A percentile compares a stretch with the other conserved stretches of the same genome.
phyloP scores from a whole-genome alignment of 495 filamentous ascomycete species.

The Aspergillus cristatus region DNA sequence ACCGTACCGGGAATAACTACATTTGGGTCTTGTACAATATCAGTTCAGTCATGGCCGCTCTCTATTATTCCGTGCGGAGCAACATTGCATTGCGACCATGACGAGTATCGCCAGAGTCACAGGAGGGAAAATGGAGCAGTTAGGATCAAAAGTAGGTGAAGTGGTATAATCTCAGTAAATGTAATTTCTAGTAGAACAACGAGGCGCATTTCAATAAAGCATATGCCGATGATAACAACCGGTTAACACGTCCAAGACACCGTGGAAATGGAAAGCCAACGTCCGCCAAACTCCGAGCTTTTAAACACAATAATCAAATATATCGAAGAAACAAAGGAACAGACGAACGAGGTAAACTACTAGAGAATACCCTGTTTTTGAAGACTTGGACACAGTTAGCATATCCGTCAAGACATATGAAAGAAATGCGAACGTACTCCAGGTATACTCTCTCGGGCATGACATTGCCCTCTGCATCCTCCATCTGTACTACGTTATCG shows the following conservation, averaged over 20 bases:
- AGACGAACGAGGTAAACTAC: background rate
- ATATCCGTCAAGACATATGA: background rate
- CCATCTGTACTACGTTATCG: constrained; percentile 92
- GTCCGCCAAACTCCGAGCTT: constrained; percentile 29
- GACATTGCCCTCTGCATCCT: constrained; percentile 93
- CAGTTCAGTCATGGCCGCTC: no score
- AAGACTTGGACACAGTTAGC: constrained; percentile 33
- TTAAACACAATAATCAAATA: constrained; percentile 15
- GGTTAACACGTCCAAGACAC: background rate
- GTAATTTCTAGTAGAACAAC: constrained; percentile 12
- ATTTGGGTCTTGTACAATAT: background rate
- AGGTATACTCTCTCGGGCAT: constrained; percentile 98
- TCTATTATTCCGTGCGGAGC: no score
- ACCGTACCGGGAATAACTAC: constrained; percentile 1
- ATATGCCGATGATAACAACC: no score
- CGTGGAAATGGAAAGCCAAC: constrained; percentile 6
- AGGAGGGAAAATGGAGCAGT: no score
- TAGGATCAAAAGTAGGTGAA: background rate
- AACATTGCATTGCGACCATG: no score
- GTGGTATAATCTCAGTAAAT: background rate
- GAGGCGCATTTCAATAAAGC: constrained; percentile 1
- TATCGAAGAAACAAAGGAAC: constrained; percentile 4
- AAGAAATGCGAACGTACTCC: constrained; percentile 41
- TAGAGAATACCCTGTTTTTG: constrained; percentile 48
- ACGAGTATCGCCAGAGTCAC: no score